Evolutionary conservation across 2,329 filamentous ascomycete species (phyloP), one percentile per base, ranked within the genome.

Genomic region (Nothophoma quercina): DNA sequence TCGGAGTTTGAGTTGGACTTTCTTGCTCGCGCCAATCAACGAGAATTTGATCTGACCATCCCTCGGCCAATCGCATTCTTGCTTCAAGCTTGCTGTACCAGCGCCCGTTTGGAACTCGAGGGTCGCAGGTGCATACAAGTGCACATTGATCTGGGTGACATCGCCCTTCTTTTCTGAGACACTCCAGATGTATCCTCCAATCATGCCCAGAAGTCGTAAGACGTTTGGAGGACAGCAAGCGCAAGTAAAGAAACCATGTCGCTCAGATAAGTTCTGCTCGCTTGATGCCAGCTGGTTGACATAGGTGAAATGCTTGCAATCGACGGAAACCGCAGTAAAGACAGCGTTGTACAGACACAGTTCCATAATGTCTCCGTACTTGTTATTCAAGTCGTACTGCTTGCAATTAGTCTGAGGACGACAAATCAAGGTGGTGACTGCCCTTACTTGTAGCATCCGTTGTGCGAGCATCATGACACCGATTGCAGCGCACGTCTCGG

Each of bases 261-360:
- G 74, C 51, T 75, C 72, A n/a, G 79, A 84, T 10, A 74, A 73
- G 47, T 84, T 76, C 2, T 67, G 64, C 8, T 81, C 78, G 13
- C 78, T 83, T 21, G 81, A 84, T 0, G 80, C 81, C 0, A 87
- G 18, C 26, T 85, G 84, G 56, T 87, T 87, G 43, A 81, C 80
- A 54, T 87, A 87, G 0, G 83, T 85, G 65, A 87, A 88, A 1
- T 74, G 75, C 21, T 75, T 82, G 3, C 85, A 84, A 56, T 83
- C 78, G 9, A 80, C 64, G 16, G 79, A 81, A 78, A 86, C 83
- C 1, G 80, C 79, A 0, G 81, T 84, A 65, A 86, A 75, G 8
- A 86, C 78, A 10, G 80, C 79, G 61, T 87, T 87, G 65, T 85
- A 86, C 0, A 87, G 75, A 48, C 79, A 83, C 3, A 86, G 67